Evolutionary conservation across 257 asterid species (phyloP).

Genomic region (Lavandula angustifolia): DNA sequence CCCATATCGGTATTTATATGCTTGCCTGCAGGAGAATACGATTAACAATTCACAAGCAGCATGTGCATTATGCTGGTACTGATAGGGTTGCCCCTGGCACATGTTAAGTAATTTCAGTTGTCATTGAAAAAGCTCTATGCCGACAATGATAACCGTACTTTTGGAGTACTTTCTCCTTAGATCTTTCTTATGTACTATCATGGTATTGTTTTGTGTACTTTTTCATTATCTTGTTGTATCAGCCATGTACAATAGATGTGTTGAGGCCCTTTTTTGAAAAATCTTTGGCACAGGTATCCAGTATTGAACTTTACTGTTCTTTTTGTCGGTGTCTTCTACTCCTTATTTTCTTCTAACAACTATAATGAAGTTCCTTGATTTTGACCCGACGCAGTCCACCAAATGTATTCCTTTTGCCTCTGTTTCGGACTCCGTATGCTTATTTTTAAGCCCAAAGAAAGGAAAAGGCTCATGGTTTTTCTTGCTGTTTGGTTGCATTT

Average conservation of each 20-base stretch:
- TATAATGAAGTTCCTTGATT: neutral
- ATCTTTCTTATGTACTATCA: conserved; percentile 1
- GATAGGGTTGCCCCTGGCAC: conserved; percentile 3
- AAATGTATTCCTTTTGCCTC: conserved; percentile 2
- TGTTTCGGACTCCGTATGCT: conserved; percentile 2
- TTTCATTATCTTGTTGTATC: conserved; percentile 20
- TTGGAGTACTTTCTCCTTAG: conserved; percentile 7
- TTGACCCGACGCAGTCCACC: neutral
- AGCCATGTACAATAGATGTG: conserved; percentile 1
- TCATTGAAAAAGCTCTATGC: conserved; percentile 3
- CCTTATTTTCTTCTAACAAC: conserved; percentile 8
- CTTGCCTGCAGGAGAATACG: neutral
- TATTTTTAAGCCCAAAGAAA: conserved; percentile 16
- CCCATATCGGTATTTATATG: neutral
- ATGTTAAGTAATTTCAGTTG: conserved; percentile 13
- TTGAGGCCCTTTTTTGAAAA: neutral
- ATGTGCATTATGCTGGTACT: conserved; percentile 10
- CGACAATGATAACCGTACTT: neutral
- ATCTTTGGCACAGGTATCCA: neutral
- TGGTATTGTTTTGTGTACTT: conserved; percentile 17
- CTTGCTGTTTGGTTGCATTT: neutral
- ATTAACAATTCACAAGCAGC: neutral
- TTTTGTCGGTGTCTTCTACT: conserved; percentile 2
- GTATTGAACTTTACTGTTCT: conserved; percentile 1
- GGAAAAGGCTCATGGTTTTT: neutral